These are phyloP conservation scores for Paramecium primaurelia DNA, from an alignment of 73 alveolate genomes.

Conservation along the genomic window DNA sequence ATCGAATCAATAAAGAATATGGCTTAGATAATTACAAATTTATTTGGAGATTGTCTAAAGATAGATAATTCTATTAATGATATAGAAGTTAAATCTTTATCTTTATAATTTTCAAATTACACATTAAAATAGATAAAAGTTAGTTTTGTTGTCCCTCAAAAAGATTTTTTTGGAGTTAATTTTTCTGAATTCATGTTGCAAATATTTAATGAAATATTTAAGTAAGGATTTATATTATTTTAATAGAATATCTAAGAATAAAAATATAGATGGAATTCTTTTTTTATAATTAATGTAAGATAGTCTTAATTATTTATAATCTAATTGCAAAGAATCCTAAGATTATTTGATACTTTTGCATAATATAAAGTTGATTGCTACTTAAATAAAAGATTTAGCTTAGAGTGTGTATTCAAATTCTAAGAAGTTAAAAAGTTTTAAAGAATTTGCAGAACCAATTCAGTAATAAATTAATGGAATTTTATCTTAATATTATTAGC, in stretches of 20 bases:
- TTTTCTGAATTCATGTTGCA: background rate
- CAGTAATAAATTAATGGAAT: background rate
- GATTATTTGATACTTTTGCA: constrained; percentile 29
- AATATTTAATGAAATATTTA: background rate
- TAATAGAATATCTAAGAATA: background rate
- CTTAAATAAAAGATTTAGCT: background rate
- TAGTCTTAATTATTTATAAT: background rate
- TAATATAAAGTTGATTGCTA: background rate
- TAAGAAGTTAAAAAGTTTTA: background rate
- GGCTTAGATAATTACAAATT: background rate
- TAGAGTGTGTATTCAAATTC: background rate
- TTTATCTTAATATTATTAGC: background rate
- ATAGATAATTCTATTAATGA: background rate
- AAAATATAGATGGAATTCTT: background rate
- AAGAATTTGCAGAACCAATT: background rate
- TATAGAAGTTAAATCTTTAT: background rate
- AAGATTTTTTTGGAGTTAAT: constrained; percentile 9
- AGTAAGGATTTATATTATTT: background rate
- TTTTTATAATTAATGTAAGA: background rate
- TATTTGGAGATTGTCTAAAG: background rate
- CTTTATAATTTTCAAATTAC: background rate
- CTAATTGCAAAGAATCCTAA: background rate
- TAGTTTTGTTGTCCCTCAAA: background rate
- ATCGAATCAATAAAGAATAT: background rate
- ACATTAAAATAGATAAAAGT: background rate